A percentile compares a stretch with the other conserved stretches of the same genome.
Evolutionary conservation across 331 rosid species (phyloP).

Genomic region (Pyracantha coccinea): DNA sequence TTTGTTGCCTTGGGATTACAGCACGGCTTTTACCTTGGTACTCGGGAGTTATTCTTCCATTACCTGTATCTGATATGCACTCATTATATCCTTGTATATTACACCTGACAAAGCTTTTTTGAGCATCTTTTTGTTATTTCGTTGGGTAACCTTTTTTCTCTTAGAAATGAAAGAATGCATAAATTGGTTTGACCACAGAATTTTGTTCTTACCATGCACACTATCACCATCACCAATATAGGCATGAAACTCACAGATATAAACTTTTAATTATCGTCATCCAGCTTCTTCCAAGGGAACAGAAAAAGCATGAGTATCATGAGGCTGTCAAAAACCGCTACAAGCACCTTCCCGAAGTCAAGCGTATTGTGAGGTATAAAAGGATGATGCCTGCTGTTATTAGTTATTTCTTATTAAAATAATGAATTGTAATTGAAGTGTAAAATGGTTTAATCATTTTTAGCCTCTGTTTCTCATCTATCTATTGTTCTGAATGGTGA

Average conservation of each 20-base stretch:
- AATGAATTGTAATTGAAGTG: neutral
- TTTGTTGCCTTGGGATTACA: neutral
- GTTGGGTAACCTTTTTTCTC: neutral
- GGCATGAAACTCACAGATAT: neutral
- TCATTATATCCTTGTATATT: neutral
- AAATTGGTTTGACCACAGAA: neutral
- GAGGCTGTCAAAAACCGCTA: slow-evolving; percentile 85
- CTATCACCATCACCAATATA: neutral
- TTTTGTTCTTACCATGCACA: neutral
- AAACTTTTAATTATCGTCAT: slow-evolving; percentile 2
- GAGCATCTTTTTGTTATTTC: too few relatives aligned
- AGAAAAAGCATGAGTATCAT: slow-evolving; percentile 67
- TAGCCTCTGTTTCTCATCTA: neutral
- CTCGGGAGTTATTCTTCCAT: neutral
- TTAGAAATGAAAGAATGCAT: neutral
- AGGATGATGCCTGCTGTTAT: neutral
- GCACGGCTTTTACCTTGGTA: neutral
- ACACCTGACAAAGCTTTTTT: too few relatives aligned
- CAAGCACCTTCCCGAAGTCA: slow-evolving; percentile 80
- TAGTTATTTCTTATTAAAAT: neutral
- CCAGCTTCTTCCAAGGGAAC: slow-evolving; percentile 92
- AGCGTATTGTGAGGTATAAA: slow-evolving; percentile 67
- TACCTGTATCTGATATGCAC: neutral
- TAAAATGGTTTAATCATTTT: neutral
- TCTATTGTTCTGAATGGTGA: slow-evolving; percentile 6